Conservation (phyloP, 2,329 filamentous ascomycete genomes). For the Lachnellula arida region DNA sequence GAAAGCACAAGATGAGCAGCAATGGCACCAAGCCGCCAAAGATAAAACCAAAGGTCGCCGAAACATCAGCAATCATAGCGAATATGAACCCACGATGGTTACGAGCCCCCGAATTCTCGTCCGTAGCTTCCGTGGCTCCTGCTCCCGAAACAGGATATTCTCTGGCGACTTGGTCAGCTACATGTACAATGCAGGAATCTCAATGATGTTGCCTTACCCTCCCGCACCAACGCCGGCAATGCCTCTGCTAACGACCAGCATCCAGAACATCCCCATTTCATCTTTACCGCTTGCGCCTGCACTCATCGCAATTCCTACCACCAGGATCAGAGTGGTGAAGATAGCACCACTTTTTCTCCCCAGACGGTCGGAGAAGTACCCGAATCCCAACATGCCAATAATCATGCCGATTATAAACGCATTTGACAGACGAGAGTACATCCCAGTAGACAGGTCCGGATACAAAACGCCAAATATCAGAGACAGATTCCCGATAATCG, state of each 20-base stretch:
- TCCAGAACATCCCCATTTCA: conserved; percentile 35
- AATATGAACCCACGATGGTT: conserved; percentile 51
- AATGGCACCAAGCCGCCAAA: conserved; percentile 46
- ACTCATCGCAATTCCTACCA: conserved; percentile 34
- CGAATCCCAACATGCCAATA: conserved; percentile 51
- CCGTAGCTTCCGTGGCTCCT: conserved; percentile 48
- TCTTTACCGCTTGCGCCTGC: conserved; percentile 34
- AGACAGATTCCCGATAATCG: conserved; percentile 42
- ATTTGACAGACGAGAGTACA: conserved; percentile 50
- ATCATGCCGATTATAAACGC: conserved; percentile 52
- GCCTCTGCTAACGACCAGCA: conserved; percentile 39
- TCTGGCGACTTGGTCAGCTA: conserved; percentile 4
- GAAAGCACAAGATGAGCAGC: conserved; percentile 45
- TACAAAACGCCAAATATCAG: conserved; percentile 39
- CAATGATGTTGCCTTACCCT: conserved; percentile 20
- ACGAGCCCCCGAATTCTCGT: conserved; percentile 41
- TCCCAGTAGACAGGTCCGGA: conserved; percentile 39
- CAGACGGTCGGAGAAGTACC: conserved; percentile 42
- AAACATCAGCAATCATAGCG: conserved; percentile 48
- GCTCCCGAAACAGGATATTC: conserved; percentile 49
- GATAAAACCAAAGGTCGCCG: conserved; percentile 46
- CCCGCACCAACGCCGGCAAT: conserved; percentile 40
- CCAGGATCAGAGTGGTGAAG: conserved; percentile 41
- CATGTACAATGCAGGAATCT: background rate
- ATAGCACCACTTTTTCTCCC: conserved; percentile 46